Evolutionary conservation across 495 filamentous ascomycete species (phyloP), one percentile per base, ranked within the genome.

Genomic region (Neurospora discreta): DNA sequence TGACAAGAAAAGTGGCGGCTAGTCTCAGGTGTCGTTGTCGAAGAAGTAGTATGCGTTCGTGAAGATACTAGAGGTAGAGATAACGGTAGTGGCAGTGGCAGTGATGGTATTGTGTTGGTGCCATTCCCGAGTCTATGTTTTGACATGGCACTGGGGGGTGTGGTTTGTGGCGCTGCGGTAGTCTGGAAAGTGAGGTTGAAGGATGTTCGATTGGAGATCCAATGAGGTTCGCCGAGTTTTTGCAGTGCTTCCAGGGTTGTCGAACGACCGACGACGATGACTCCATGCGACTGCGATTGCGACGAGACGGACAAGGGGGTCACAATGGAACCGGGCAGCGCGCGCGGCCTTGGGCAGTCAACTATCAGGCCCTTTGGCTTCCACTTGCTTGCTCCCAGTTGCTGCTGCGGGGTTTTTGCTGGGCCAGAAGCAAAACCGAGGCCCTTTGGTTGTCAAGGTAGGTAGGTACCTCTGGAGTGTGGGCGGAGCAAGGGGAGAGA

Each of bases 361-460:
- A 33, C 52, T 44, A 39, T 39, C 44, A 71, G 30, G 70, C 46
- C 43, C n/a, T n/a, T n/a, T n/a, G n/a, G n/a, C n/a, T n/a, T n/a
- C n/a, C n/a, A n/a, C n/a, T n/a, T n/a, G n/a, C n/a, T n/a, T n/a
- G n/a, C n/a, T n/a, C n/a, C n/a, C n/a, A n/a, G 41, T 41, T 60
- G n/a, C 40, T 18, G 67, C 44, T 72, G 71, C 71, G 71, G 71
- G 71, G 71, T 72, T 72, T 72, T 72, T 69, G 38, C 43, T 46
- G 8, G 39, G 36, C 46, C 30, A 69, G 30, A 42, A 72, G 58
- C 23, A 33, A 65, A 60, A 65, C 52, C 52, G 52, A 65, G 52
- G 52, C 52, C 26, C 52, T 65, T 30, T 65, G 13, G 33, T 33
- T 33, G 52, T 36, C n/a, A n/a, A n/a, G n/a, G n/a, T n/a, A n/a